Percentiles rank a stretch among this genome's conserved stretches.
Evolutionary conservation across 2,329 filamentous ascomycete genomes (phyloP).

Genomic region (Aspergillus ustus): DNA sequence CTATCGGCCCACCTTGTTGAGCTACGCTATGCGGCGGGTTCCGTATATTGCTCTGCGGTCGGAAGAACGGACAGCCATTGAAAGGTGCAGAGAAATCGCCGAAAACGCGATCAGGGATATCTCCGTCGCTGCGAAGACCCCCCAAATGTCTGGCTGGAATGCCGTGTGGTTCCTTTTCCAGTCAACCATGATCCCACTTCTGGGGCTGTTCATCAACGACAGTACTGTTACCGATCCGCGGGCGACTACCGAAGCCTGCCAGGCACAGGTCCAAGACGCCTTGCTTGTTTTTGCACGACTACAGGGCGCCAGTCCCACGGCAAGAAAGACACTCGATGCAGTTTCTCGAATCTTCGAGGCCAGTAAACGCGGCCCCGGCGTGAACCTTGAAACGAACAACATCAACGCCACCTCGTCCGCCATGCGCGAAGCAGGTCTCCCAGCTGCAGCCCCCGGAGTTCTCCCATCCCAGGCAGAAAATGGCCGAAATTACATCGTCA

Average conservation of each 20-base stretch:
- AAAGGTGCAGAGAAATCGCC: slow-evolving; percentile 71
- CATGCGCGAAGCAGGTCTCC: slow-evolving; percentile 22
- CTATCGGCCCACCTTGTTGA: slow-evolving; percentile 73
- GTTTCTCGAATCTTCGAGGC: slow-evolving; percentile 68
- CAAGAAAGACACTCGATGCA: slow-evolving; percentile 66
- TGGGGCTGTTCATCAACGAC: slow-evolving; percentile 66
- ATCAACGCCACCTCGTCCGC: slow-evolving; percentile 15
- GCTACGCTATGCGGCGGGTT: slow-evolving; percentile 61
- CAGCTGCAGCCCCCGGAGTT: slow-evolving; percentile 17
- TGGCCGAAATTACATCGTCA: slow-evolving; percentile 22
- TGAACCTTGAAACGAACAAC: slow-evolving; percentile 20
- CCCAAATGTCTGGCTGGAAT: slow-evolving; percentile 80
- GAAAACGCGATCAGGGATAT: slow-evolving; percentile 75
- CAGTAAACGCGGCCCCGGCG: slow-evolving; percentile 37
- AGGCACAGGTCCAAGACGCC: slow-evolving; percentile 61
- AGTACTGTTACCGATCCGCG: slow-evolving; percentile 61
- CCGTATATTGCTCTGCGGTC: slow-evolving; percentile 56
- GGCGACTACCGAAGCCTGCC: slow-evolving; percentile 54
- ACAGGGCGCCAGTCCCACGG: slow-evolving; percentile 68
- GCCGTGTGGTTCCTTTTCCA: slow-evolving; percentile 83
- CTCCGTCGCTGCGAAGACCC: slow-evolving; percentile 69
- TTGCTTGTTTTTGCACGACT: slow-evolving; percentile 53
- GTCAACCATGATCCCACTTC: slow-evolving; percentile 76
- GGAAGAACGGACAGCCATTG: slow-evolving; percentile 70
- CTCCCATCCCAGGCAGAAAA: slow-evolving; percentile 24